A percentile compares a stretch with the other conserved stretches of the same genome.
phyloP scores from a whole-genome alignment of 116 monocot genomes.

The Dioscorea cayenensis region DNA sequence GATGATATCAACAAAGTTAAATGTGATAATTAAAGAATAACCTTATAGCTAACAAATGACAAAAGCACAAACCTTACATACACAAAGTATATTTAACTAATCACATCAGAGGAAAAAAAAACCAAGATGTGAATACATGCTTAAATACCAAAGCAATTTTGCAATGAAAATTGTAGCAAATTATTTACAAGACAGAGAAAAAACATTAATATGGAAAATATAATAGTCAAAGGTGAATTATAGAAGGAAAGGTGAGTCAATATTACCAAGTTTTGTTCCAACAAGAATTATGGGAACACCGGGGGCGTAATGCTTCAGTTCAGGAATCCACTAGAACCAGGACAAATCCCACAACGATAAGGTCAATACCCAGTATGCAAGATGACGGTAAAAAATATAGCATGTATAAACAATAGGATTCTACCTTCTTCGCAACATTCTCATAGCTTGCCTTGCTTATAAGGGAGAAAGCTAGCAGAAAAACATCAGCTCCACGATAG shows the following conservation, averaged over 20 bases:
- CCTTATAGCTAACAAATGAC: too few species aligned
- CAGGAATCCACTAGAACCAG: slow-evolving; percentile 62
- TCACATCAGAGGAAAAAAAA: too few species aligned
- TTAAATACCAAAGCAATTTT: not conserved
- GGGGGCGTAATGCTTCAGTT: slow-evolving; percentile 60
- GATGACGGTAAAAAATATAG: not conserved
- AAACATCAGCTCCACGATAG: slow-evolving; percentile 53
- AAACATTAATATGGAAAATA: not conserved
- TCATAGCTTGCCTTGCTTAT: slow-evolving; percentile 61
- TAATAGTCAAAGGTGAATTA: not conserved
- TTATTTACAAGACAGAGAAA: not conserved
- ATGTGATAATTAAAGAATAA: too few species aligned
- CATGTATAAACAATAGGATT: not conserved
- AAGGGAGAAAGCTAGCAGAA: slow-evolving; percentile 50
- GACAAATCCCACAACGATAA: not conserved
- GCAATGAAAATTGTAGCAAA: not conserved
- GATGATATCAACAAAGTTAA: too few species aligned
- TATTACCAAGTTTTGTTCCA: slow-evolving; percentile 58
- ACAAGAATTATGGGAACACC: slow-evolving; percentile 62
- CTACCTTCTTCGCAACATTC: slow-evolving; percentile 53
- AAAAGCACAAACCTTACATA: too few species aligned
- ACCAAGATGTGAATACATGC: not conserved
- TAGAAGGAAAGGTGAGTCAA: not conserved
- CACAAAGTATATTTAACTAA: too few species aligned
- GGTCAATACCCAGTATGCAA: not conserved